Evolutionary conservation across 2,329 filamentous ascomycete species (phyloP), one percentile per base, ranked within the genome.

Genomic region (Fonsecaea erecta): DNA sequence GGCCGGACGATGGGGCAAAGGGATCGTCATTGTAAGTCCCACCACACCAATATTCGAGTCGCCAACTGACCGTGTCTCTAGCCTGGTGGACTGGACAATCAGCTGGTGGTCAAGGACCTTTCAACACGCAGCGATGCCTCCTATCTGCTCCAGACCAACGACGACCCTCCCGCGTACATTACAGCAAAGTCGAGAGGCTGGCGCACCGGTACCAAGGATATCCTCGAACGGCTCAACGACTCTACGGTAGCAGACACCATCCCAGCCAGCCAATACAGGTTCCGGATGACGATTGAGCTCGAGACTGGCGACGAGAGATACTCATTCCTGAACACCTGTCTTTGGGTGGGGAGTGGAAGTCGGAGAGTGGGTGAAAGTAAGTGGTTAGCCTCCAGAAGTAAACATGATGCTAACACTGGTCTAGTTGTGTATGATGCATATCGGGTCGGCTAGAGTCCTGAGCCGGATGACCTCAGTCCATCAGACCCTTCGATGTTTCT

Each of bases 1-100:
- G 82, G 80, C 80, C 53, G 82, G 82, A 55, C 74, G 80, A 74
- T 84, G 81, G 81, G 82, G 81, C 12, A 82, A 82, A 70, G 82
- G 82, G 28, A 79, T 82, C 59, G 77, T 83, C 63, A 72, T 83
- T 75, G 81, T 83, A 74, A 73, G 77, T 72, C 52, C 37, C 58
- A n/a, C 52, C 32, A 46, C 60, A 21, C 52, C 26, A 11, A 12
- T 52, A 2, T 21, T 24, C 43, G 2, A 48, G 16, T 12, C 16
- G n/a, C 26, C 26, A 43, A 43, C 56, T 63, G 62, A 24, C 52
- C 34, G 34, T 43, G 52, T 21, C 35, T 58, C 55, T 60, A 83
- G 80, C 81, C 81, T 57, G 81, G 81, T 51, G 81, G 81, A 52
- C 81, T 82, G 76, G 81, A 83, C 70, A 81, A 80, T 24, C 81